Base-by-base conservation (phyloP, 2,329 filamentous ascomycete species). In the Talaromyces sp. region DNA sequence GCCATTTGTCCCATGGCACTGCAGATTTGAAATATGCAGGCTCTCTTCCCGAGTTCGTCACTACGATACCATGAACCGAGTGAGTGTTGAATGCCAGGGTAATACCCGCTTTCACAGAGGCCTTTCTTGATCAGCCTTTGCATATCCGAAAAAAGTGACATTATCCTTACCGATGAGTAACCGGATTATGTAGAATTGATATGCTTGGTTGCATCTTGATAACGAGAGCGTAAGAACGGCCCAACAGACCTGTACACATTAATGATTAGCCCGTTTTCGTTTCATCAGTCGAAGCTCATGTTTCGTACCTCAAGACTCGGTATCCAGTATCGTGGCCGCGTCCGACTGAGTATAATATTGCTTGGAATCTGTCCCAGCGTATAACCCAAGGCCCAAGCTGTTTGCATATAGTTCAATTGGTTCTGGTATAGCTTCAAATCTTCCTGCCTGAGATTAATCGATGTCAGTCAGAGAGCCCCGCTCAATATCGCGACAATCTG, bases 351-450 rank as follows among this genome's bases (percentile, higher is more conserved):
- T 8, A 85, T 74, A n/a, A 86, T 76, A 66, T 85, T 85, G 58
- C 78, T 81, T 0, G 82, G 82, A 14, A 85, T 78, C 63, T 84
- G 76, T 2, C 82, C 82, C 60, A 89, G 77, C 0, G 86, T 83
- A 68, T 89, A 89, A 3, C 87, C 87, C 0, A 85, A 80, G 0
- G 84, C 87, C 79, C 86, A 89, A 43, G 81, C 83, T 0, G 85
- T 83, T 61, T 86, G 79, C 74, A 84, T 83, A 65, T 82, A 83
- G 57, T 87, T 86, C 49, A 87, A 76, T 63, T 88, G 76, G 66
- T 87, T 87, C 1, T 80, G 79, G 47, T 83, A 81, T 35, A 87
- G 73, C 1, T 75, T 71, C 0, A 87, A 73, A 60, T 86, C 84
- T 68, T 86, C 82, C 70, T 85, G 81, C 83, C 79, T 81, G 19